These are phyloP conservation scores for Carex parvula DNA, from an alignment of 176 grass and related monocot species.

Conservation along the genomic window DNA sequence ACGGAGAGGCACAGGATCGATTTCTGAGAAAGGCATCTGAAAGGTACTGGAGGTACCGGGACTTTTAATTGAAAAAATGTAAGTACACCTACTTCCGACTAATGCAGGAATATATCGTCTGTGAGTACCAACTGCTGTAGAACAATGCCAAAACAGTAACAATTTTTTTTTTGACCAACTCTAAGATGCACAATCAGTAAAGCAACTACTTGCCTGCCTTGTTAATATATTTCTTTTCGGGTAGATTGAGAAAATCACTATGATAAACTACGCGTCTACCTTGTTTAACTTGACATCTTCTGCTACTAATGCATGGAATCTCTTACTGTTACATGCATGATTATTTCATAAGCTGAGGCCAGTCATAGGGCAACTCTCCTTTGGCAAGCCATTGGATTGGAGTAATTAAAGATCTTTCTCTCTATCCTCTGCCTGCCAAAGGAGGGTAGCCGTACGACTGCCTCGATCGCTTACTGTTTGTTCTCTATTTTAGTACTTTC, in stretches of 20 bases:
- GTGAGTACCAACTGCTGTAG: not conserved
- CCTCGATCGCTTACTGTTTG: not conserved
- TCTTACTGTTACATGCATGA: not conserved
- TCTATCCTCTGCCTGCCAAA: constrained; percentile 15
- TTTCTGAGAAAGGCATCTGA: no score
- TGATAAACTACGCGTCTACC: not conserved
- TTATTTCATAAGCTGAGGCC: constrained; percentile 23
- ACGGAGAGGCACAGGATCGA: no score
- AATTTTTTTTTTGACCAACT: not conserved
- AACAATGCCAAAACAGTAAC: not conserved
- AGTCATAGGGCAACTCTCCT: constrained; percentile 46
- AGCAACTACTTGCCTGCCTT: not conserved
- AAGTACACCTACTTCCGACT: not conserved
- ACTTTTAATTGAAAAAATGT: no score
- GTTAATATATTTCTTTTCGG: not conserved
- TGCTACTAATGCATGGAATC: not conserved
- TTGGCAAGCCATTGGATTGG: constrained; percentile 26
- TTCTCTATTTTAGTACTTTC: not conserved
- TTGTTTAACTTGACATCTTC: not conserved
- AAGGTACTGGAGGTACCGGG: no score
- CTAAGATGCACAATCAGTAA: not conserved
- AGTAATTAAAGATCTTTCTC: not conserved
- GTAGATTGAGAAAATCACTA: not conserved
- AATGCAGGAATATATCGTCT: not conserved
- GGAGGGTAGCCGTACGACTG: constrained; percentile 29